Percentiles rank a stretch among this genome's conserved stretches.
These are phyloP conservation scores for Magnolia changhungtana DNA, from an alignment of 164 flowering plant genomes.

Conservation along the genomic window DNA sequence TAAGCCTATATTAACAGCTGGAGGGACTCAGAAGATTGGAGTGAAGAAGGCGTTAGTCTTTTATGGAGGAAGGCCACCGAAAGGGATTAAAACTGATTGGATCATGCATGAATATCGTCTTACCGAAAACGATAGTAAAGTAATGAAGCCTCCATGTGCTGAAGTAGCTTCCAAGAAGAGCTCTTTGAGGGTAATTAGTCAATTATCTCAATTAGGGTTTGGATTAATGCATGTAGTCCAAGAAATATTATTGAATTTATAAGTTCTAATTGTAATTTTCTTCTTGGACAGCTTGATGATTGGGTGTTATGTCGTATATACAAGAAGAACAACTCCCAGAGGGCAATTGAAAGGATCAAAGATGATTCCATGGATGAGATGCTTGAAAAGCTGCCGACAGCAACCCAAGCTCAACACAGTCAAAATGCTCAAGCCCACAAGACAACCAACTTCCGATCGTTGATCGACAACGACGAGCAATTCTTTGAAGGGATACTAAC, in stretches of 20 bases:
- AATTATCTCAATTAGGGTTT: too few relatives aligned
- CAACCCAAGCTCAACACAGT: constrained; percentile 21
- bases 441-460: constrained; percentile 7
- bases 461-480: constrained; percentile 33
- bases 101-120: constrained; percentile 92
- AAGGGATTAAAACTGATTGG: constrained; percentile 86
- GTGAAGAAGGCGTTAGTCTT: constrained; percentile 91
- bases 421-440: neutral
- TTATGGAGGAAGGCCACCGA: constrained; percentile 84
- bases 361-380: constrained; percentile 57
- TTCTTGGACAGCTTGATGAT: constrained; percentile 70
- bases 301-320: constrained; percentile 95
- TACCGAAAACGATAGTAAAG: constrained; percentile 32
- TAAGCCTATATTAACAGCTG: constrained; percentile 65
- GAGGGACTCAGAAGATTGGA: constrained; percentile 72
- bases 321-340: constrained; percentile 67
- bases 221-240: too few relatives aligned
- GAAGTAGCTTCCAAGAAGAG: constrained; percentile 49
- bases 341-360: constrained; percentile 52
- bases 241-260: too few relatives aligned
- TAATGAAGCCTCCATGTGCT: constrained; percentile 40
- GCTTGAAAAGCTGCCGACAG: constrained; percentile 32
- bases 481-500: constrained; percentile 39
- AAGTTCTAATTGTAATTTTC: neutral
- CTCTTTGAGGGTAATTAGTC: constrained; percentile 59